These are phyloP conservation scores for Periconia digitata DNA, from an alignment of 2,329 filamentous ascomycete genomes.

Conservation along the genomic window DNA sequence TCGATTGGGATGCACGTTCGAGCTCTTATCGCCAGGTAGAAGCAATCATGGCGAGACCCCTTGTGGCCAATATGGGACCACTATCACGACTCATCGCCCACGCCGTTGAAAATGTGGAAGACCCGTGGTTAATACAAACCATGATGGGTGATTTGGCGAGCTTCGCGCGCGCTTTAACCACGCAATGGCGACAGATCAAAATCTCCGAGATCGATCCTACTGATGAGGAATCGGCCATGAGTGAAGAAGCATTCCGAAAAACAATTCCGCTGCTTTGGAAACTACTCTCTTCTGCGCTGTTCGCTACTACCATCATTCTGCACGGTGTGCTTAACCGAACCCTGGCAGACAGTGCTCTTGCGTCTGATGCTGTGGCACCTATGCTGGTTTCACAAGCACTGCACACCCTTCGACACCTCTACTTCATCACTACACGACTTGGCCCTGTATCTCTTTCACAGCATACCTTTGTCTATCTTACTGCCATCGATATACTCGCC, in stretches of 20 bases:
- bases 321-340: conserved; percentile 70
- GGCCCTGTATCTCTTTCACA: conserved; percentile 76
- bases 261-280: conserved; percentile 76
- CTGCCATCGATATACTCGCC: conserved; percentile 77
- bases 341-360: conserved; percentile 58
- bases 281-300: conserved; percentile 73
- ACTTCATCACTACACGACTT: conserved; percentile 77
- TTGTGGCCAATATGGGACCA: conserved; percentile 68
- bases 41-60: conserved; percentile 60
- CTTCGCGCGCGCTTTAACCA: conserved; percentile 67
- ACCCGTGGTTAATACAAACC: conserved; percentile 51
- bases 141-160: conserved; percentile 66
- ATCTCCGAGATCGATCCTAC: conserved; percentile 72
- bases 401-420: conserved; percentile 73
- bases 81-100: conserved; percentile 67
- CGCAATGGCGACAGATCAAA: conserved; percentile 74
- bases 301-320: conserved; percentile 73
- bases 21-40: conserved; percentile 63
- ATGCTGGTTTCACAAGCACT: conserved; percentile 70
- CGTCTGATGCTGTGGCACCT: conserved; percentile 61
- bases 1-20: conserved; percentile 66
- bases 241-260: conserved; percentile 63
- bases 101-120: conserved; percentile 60
- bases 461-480: conserved; percentile 80
- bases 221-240: conserved; percentile 65